These are phyloP conservation scores for Trichoderma gamsii DNA, from an alignment of 495 filamentous ascomycete genomes.

Conservation along the genomic window DNA sequence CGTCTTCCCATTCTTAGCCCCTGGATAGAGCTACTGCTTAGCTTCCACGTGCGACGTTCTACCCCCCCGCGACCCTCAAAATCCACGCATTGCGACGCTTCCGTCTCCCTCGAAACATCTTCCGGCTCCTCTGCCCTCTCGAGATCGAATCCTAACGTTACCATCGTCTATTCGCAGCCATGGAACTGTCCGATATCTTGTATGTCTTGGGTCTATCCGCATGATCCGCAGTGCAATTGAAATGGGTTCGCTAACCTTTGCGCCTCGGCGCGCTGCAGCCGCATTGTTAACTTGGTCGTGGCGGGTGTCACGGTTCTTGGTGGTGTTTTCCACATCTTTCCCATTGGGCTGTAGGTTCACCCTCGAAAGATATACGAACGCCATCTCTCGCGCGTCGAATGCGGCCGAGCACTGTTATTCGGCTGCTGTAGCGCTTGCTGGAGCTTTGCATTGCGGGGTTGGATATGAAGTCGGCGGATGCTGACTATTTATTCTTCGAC, in stretches of 20 bases:
- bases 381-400: slow-evolving; percentile 21
- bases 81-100: slow-evolving; percentile 10
- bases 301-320: slow-evolving; percentile 85
- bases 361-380: slow-evolving; percentile 10
- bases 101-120: neutral
- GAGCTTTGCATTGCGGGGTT: neutral
- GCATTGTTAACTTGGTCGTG: slow-evolving; percentile 86
- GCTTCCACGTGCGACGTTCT: neutral
- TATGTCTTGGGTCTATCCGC: slow-evolving; percentile 4
- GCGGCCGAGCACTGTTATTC: neutral
- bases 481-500: slow-evolving; percentile 4
- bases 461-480: neutral
- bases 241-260: slow-evolving; percentile 20
- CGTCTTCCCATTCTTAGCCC: neutral
- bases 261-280: slow-evolving; percentile 46
- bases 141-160: neutral
- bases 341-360: slow-evolving; percentile 46
- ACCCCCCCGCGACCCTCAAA: neutral
- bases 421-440: neutral
- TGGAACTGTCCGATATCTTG: slow-evolving; percentile 19
- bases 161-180: neutral
- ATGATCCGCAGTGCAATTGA: slow-evolving; percentile 13
- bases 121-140: neutral
- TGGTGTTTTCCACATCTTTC: slow-evolving; percentile 84
- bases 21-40: neutral